A percentile compares a stretch with the other conserved stretches of the same genome.
Conservation (phyloP, 768 basidiomycete genomes). For the Hericium erinaceus region DNA sequence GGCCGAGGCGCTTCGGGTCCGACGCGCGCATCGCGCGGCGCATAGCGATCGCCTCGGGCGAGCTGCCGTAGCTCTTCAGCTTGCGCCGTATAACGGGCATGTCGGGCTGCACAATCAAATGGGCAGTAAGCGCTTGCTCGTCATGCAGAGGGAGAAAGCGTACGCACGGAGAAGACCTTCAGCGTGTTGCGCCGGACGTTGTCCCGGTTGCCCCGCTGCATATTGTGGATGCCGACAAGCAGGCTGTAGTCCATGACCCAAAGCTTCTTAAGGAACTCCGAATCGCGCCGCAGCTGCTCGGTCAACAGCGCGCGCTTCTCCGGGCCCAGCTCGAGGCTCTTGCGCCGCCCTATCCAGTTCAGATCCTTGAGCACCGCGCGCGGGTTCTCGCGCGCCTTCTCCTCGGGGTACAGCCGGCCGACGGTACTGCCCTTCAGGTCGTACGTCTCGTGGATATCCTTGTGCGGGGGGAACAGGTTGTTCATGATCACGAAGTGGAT, state of each 20-base stretch:
- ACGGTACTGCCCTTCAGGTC: conserved; percentile 95
- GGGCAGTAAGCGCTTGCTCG: neutral
- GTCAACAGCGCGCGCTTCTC: conserved; percentile 87
- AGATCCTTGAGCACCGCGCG: conserved; percentile 90
- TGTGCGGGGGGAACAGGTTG: conserved; percentile 95
- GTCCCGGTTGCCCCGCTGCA: conserved; percentile 85
- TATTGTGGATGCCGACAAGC: conserved; percentile 88
- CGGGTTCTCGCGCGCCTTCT: conserved; percentile 66
- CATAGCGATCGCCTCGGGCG: conserved; percentile 75
- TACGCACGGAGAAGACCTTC: conserved; percentile 81
- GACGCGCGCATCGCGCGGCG: conserved; percentile 79
- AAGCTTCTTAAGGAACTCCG: conserved; percentile 73
- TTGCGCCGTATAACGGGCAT: conserved; percentile 57
- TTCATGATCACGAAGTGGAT: conserved; percentile 99
- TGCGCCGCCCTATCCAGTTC: conserved; percentile 85
- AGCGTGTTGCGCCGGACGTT: conserved; percentile 86
- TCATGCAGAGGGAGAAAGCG: neutral
- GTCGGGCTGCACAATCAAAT: conserved; percentile 43
- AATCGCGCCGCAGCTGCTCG: conserved; percentile 85
- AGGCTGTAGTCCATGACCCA: conserved; percentile 96
- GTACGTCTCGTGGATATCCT: conserved; percentile 95
- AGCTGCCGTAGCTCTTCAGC: conserved; percentile 44
- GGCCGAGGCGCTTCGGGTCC: conserved; percentile 63
- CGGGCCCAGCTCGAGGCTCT: conserved; percentile 83
- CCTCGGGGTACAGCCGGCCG: conserved; percentile 81